phyloP scores from a whole-genome alignment of 1,284 basidiomycete genomes.

The Salmacisia buchloeana region DNA sequence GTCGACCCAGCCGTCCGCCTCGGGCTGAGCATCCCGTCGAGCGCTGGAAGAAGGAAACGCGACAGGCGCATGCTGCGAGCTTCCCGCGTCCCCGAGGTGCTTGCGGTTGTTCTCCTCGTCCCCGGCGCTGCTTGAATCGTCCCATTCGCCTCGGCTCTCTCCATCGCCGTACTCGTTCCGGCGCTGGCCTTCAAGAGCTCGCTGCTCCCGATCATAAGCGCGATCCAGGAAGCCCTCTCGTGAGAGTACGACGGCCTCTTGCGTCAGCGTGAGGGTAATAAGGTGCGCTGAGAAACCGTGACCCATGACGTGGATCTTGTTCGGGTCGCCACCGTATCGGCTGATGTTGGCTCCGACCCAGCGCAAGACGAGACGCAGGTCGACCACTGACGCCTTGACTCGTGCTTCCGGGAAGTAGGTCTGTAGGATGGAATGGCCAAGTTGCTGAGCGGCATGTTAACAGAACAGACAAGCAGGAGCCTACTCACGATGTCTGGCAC shows the following conservation, averaged over 20 bases:
- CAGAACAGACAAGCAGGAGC: not conserved
- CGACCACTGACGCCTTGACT: conserved; percentile 44
- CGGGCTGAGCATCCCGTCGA: not conserved
- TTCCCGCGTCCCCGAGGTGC: not conserved
- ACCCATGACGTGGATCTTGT: conserved; percentile 48
- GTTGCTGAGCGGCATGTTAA: not conserved
- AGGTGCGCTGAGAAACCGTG: conserved; percentile 52
- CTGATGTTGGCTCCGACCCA: conserved; percentile 48
- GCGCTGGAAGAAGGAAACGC: not conserved
- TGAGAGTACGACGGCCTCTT: conserved; percentile 50
- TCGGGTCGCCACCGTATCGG: conserved; percentile 49
- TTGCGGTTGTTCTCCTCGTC: conserved; percentile 2
- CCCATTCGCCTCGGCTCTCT: not conserved
- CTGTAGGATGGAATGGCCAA: conserved; percentile 6
- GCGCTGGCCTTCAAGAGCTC: not conserved
- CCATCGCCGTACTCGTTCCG: conserved; percentile 5
- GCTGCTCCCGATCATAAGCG: conserved; percentile 13
- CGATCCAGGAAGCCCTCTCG: conserved; percentile 23
- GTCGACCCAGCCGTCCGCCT: conserved; percentile 30
- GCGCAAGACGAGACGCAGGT: conserved; percentile 46
- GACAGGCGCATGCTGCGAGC: not conserved
- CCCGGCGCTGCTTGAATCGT: conserved; percentile 1
- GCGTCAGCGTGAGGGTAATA: conserved; percentile 49
- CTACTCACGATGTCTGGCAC: conserved; percentile 45
- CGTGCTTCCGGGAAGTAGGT: conserved; percentile 47